Evolutionary conservation across 352 stramenopile genomes (phyloP).

Genomic region (Phytopythium cucurbitacearum): DNA sequence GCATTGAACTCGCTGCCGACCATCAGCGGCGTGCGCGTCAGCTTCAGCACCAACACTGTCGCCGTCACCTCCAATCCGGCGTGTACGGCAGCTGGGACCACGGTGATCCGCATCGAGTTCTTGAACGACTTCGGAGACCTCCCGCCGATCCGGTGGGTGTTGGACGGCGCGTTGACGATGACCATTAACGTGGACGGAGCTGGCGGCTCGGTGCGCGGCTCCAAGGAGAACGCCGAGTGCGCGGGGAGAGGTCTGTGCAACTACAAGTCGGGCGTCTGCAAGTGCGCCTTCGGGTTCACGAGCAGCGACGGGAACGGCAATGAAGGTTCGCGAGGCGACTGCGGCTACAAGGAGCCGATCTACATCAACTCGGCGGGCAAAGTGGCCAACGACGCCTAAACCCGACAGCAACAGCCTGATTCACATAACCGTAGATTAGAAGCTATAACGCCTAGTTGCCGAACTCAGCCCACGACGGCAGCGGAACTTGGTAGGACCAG

Average conservation of each 20-base stretch:
- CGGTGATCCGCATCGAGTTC: slow-evolving; percentile 62
- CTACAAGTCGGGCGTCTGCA: slow-evolving; percentile 43
- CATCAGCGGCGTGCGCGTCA: slow-evolving; percentile 43
- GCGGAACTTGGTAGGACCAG: too few species aligned
- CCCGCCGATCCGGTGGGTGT: slow-evolving; percentile 52
- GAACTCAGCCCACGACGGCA: too few species aligned
- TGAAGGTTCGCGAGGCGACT: slow-evolving; percentile 87
- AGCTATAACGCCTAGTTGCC: too few species aligned
- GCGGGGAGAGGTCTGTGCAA: slow-evolving; percentile 58
- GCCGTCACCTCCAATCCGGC: slow-evolving; percentile 15
- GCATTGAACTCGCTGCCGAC: slow-evolving; percentile 40
- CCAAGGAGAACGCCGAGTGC: slow-evolving; percentile 64
- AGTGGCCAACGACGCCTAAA: slow-evolving; percentile 47
- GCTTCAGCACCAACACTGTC: slow-evolving; percentile 27
- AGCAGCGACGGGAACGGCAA: slow-evolving; percentile 78
- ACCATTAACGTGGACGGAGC: slow-evolving; percentile 41
- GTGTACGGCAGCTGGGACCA: slow-evolving; percentile 44
- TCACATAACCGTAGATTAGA: too few species aligned
- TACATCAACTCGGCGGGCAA: slow-evolving; percentile 69
- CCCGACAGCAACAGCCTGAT: not conserved
- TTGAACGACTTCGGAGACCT: slow-evolving; percentile 62
- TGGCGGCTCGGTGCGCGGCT: slow-evolving; percentile 38
- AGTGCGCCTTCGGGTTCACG: slow-evolving; percentile 69
- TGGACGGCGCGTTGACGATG: slow-evolving; percentile 57
- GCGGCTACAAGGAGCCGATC: slow-evolving; percentile 78